Conservation (phyloP, 2,329 filamentous ascomycete genomes). For the Venturia nashicola region DNA sequence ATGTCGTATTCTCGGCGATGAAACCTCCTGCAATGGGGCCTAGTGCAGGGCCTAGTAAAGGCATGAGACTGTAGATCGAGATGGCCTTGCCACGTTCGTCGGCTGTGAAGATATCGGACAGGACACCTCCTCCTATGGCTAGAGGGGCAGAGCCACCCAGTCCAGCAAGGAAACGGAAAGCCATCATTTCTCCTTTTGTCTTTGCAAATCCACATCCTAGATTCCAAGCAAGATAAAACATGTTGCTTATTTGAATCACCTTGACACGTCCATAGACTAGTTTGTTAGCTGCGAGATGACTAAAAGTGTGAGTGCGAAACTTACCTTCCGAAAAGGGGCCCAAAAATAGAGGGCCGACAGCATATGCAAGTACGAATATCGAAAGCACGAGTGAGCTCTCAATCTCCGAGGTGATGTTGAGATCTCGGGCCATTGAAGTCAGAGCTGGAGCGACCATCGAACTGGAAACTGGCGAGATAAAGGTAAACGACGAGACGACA, state of each 20-base stretch:
- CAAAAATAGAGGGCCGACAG: conserved; percentile 25
- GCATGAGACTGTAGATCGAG: conserved; percentile 49
- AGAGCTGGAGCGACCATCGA: conserved; percentile 28
- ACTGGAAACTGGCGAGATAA: conserved; percentile 27
- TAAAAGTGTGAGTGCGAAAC: neutral
- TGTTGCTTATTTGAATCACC: conserved; percentile 24
- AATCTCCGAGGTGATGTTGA: conserved; percentile 21
- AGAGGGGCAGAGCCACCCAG: conserved; percentile 26
- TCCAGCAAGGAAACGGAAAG: conserved; percentile 24
- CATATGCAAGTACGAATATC: conserved; percentile 28
- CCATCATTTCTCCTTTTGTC: conserved; percentile 21
- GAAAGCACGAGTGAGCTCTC: conserved; percentile 24
- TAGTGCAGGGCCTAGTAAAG: conserved; percentile 52
- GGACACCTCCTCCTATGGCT: conserved; percentile 24
- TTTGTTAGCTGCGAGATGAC: neutral
- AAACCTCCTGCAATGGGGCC: conserved; percentile 56
- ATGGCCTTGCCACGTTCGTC: conserved; percentile 53
- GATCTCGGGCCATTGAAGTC: conserved; percentile 19
- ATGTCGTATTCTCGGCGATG: conserved; percentile 49
- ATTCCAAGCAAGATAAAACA: conserved; percentile 28
- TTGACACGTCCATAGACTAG: conserved; percentile 23
- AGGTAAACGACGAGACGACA: conserved; percentile 29
- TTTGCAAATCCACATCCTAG: conserved; percentile 27
- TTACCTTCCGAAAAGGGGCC: conserved; percentile 23
- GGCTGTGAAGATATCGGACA: conserved; percentile 45